Evolutionary conservation across 805 yeast genomes (phyloP), one percentile per base, ranked within the genome.

Genomic region (Pichia rugopelliculosa): DNA sequence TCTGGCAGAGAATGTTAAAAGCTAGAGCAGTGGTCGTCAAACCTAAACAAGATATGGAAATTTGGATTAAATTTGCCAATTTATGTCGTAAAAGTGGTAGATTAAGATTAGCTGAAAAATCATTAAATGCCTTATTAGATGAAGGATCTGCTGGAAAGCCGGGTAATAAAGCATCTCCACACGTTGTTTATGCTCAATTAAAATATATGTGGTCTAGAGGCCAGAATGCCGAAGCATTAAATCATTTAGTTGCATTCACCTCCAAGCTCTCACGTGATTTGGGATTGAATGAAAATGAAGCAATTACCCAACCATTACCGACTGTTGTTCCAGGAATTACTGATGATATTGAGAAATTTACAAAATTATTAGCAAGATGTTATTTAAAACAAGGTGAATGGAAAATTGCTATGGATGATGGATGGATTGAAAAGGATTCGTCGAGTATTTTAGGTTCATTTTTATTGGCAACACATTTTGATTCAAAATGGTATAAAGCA

Each of bases 51-150:
- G 97, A 93, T 61, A 85, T 90, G 93, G 93, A 87, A 46, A 87
- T 90, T 78, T 89, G 98, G 96, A 91, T 93, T 58, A 90, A 93
- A 65, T 95, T 93, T 73, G 98, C 99, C 20, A 93, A 93, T 59
- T 71, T 93, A 49, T 89, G 98, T 62, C 77, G 99, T 53, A 93
- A 93, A 67, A 85, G 96, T 17, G 96, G 96, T 7, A 74, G 99
- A 53, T 71, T 88, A 56, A 91, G 91, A 8, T 70, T 95, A 46
- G 97, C 99, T 2, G 97, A 91, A 60, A 89, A 89, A 61, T 86
- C 97, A 0, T 72, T 95, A 54, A 85, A 87, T 56, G 77, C 83
- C 6, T 72, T 93, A 48, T 62, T 89, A 27, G 95, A 87, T 56
- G 87, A 80, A 51, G 87, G 84, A 1, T 50, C 52, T 3, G 53